phyloP scores from a whole-genome alignment of 345 rosid species.

The Cardamine occulta region DNA sequence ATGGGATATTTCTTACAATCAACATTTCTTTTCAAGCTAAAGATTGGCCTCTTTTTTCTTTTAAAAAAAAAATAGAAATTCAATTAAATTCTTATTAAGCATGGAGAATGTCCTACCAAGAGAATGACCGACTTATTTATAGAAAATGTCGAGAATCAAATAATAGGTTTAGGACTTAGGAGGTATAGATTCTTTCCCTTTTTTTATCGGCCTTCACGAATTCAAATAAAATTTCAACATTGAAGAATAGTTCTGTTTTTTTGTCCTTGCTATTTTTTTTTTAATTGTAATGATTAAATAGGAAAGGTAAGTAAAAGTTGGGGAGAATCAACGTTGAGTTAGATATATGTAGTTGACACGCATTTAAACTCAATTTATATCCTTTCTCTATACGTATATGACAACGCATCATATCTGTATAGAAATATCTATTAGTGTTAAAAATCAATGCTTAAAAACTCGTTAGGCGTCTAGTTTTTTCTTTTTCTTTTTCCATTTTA shows the following conservation, averaged over 20 bases:
- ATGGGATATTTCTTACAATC: neutral
- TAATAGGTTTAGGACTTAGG: neutral
- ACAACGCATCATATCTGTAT: slow-evolving; percentile 4
- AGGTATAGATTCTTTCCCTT: neutral
- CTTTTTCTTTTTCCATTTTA: neutral
- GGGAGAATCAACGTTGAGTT: neutral
- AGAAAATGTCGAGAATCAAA: neutral
- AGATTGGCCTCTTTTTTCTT: neutral
- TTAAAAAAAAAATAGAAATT: neutral
- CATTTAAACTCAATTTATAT: slow-evolving; percentile 8
- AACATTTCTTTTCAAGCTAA: neutral
- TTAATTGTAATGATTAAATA: neutral
- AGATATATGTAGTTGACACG: slow-evolving; percentile 4
- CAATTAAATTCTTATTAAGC: neutral
- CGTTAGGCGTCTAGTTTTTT: neutral
- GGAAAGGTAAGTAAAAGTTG: neutral
- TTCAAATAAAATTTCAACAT: neutral
- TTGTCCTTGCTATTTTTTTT: neutral
- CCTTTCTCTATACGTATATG: neutral
- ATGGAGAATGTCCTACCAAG: slow-evolving; percentile 7
- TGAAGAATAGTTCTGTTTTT: neutral
- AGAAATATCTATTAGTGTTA: neutral
- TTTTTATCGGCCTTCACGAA: slow-evolving; percentile 2
- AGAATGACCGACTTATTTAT: slow-evolving; percentile 2
- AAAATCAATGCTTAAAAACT: neutral